Base-by-base conservation (phyloP, 2,329 filamentous ascomycete species). In the Ascochyta viciae-villosae region DNA sequence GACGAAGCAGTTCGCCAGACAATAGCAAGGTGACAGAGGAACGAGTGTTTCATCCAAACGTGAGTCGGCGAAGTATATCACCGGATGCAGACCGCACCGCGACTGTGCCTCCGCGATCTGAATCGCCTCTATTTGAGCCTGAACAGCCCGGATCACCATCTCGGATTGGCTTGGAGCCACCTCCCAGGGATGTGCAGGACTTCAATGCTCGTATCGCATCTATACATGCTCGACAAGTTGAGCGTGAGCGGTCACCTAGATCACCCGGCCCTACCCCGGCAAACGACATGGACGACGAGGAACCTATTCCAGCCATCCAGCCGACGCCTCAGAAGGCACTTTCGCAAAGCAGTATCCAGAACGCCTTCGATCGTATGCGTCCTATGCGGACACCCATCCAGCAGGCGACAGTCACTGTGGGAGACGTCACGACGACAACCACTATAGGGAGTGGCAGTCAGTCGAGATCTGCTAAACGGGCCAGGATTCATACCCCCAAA, bases 331-430 rank as follows among this genome's bases (percentile, higher is more conserved):
- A 71, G 19, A 73, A 61, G 16, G 70, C 75, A 10, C 64, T 70
- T 13, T 72, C 75, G 0, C 70, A 74, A 50, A 67, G 71, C 23
- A 77, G 75, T 2, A 77, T 89, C 23, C 82, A 84, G 47, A 86
- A 82, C 66, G 86, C 86, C 1, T 88, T 88, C 63, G 84, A 87
- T 70, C 81, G 84, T 16, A 88, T 88, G 84, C 81, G 86, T 15
- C 81, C 83, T 1, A 89, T 86, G 68, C 83, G 89, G 31, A 77
- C 83, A 2, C 82, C 84, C 1, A 77, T 82, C 26, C 87, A 91
- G 65, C 78, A 88, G 47, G 89, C 90, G 19, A 91, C 89, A 2
- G 90, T 94, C 43, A 92, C 89, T 0, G 85, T 94, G 50, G 90
- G 89, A 1, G 82, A 87, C 58, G 83, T 82, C 41, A 91, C 87